Evolutionary conservation across 257 asterid species (phyloP), one percentile per base, ranked within the genome.

Genomic region (Galeopsis tetrahit): DNA sequence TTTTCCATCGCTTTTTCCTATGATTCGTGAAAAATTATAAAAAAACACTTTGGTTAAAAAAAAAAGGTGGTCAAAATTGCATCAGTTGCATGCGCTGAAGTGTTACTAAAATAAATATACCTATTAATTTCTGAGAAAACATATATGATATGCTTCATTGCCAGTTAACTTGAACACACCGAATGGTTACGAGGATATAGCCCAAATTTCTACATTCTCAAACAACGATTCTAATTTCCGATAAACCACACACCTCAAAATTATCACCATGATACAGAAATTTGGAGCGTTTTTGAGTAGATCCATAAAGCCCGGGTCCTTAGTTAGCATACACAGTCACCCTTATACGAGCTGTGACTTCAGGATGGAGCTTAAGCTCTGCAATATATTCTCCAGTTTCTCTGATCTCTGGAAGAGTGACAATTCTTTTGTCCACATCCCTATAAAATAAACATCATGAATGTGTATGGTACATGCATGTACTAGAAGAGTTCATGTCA

Each of bases 341-440:
- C 87, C 89, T 85, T 49, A 92, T 83, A 66, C 77, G 89, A 74
- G 99, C 97, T 36, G 92, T 79, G 77, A 95, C 98, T 0, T 95
- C 99, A 21, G 93, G 93, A 73, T 90, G 96, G 82, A 90, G 95
- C 86, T 86, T 88, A 81, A 88, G 76, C 86, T 95, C 97, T 64
- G 98, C 98, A 48, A 83, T 15, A 67, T 94, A 91, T 78, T 88
- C 99, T 75, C 98, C 99, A 9, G 93, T 90, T 87, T 95, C 99
- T 74, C 99, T 85, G 71, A 95, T 95, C 84, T 95, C 99, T 9
- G 98, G 99, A 79, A 95, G 85, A 62, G 88, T 79, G 36, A 95
- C 90, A 9, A 87, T 75, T 80, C 93, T 90, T 85, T 87, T 95
- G 80, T 95, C 99, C 79, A 95, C 90, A 4, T 91, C 97, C 97